Evolutionary conservation across 495 filamentous ascomycete genomes (phyloP).

Genomic region (Neurospora hispaniola): DNA sequence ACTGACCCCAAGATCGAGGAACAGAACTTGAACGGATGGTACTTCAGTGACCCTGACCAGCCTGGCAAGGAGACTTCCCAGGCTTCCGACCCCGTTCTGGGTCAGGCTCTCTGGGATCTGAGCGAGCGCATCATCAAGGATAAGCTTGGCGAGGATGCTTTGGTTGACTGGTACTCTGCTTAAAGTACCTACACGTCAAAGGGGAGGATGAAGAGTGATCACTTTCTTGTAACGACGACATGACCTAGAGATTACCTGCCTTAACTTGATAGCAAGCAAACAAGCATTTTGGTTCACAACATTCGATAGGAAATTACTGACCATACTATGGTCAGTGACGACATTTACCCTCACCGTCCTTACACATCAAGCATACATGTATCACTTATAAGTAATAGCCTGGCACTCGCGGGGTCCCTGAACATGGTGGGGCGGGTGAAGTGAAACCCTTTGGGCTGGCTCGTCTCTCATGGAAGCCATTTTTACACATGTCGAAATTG

Average conservation of each 20-base stretch:
- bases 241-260: background rate
- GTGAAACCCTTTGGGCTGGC: background rate
- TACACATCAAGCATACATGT: background rate
- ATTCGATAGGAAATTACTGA: background rate
- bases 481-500: background rate
- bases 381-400: background rate
- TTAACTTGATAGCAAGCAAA: background rate
- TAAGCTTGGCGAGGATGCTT: conserved; percentile 31
- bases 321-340: background rate
- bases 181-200: background rate
- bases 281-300: background rate
- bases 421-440: background rate
- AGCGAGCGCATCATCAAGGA: conserved; percentile 31
- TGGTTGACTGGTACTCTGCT: conserved; percentile 24
- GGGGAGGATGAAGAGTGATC: background rate
- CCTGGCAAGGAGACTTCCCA: conserved; percentile 26
- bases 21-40: conserved; percentile 31
- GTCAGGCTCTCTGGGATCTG: conserved; percentile 31
- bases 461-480: background rate
- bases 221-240: background rate
- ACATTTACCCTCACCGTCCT: background rate
- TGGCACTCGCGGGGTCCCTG: background rate
- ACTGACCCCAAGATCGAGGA: conserved; percentile 33
- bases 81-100: conserved; percentile 31
- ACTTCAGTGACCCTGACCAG: conserved; percentile 27